A percentile compares a stretch with the other conserved stretches of the same genome.
Evolutionary conservation across 139 green algal genomes (phyloP).

Genomic region (Desmodesmus armatus): DNA sequence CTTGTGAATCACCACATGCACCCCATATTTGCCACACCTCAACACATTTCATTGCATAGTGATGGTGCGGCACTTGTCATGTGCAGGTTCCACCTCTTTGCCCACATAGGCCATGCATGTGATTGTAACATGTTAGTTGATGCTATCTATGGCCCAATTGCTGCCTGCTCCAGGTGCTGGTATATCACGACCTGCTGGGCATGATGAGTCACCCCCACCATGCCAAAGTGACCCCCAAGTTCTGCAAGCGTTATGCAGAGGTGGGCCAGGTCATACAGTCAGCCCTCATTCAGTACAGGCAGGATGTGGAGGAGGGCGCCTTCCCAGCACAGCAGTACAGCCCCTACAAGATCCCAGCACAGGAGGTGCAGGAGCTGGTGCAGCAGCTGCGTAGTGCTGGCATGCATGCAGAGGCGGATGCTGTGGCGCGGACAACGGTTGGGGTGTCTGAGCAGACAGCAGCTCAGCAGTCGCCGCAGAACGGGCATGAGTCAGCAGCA

Average conservation of each 20-base stretch:
- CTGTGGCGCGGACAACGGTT: too few relatives aligned
- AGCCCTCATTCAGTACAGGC: constrained; percentile 81
- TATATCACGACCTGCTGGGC: constrained; percentile 99
- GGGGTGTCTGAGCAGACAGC: too few relatives aligned
- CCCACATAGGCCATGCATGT: too few relatives aligned
- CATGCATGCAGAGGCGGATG: constrained; percentile 59
- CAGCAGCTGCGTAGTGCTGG: constrained; percentile 58
- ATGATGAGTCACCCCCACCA: constrained; percentile 99
- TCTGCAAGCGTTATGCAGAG: constrained; percentile 96
- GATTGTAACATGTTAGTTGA: too few relatives aligned
- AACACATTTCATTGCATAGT: too few relatives aligned
- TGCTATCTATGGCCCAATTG: too few relatives aligned
- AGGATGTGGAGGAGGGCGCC: constrained; percentile 75
- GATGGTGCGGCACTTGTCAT: background rate
- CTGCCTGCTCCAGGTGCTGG: constrained; percentile 92
- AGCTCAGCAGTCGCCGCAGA: too few relatives aligned
- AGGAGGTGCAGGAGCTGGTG: constrained; percentile 63
- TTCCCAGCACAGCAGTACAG: constrained; percentile 85
- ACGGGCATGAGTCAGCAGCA: too few relatives aligned
- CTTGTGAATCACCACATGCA: too few relatives aligned
- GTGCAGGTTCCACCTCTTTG: too few relatives aligned
- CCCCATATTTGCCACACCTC: too few relatives aligned
- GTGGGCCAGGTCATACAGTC: constrained; percentile 85
- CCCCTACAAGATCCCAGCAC: constrained; percentile 84
- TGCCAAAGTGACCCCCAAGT: constrained; percentile 97